These are phyloP conservation scores for Rhododendron ferrugineum DNA, from an alignment of 148 eudicot species.

Conservation along the genomic window DNA sequence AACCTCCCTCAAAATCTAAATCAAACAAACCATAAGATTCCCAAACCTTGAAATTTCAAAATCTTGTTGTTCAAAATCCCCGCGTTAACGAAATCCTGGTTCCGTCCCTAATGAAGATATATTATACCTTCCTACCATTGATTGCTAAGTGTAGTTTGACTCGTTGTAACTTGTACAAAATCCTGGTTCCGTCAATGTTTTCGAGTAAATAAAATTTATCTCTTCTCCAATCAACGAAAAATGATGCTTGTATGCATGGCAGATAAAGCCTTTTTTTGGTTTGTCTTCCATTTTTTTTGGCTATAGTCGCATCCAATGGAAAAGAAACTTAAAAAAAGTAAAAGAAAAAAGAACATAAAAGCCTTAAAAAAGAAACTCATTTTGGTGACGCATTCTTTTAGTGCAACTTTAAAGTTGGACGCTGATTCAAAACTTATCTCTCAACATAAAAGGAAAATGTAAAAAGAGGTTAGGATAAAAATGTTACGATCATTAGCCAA, in stretches of 20 bases:
- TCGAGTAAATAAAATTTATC: background rate
- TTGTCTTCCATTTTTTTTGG: background rate
- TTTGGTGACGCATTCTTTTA: background rate
- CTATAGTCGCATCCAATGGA: background rate
- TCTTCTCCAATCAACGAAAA: background rate
- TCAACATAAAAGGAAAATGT: background rate
- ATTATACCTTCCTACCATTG: background rate
- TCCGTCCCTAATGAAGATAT: no score
- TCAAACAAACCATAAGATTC: no score
- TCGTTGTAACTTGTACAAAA: no score
- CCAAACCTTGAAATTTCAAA: no score
- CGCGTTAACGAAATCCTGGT: no score
- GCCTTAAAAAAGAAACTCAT: background rate
- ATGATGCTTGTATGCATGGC: background rate
- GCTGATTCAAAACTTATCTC: background rate
- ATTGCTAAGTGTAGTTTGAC: background rate
- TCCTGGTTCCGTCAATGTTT: no score
- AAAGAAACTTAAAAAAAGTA: background rate
- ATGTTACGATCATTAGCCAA: background rate
- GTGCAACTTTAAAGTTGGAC: conserved; percentile 4
- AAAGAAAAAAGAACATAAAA: background rate
- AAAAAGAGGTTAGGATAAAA: background rate
- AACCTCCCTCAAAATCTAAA: no score
- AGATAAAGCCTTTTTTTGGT: background rate
- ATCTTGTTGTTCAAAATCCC: no score